phyloP scores from a whole-genome alignment of 2,329 filamentous ascomycete genomes.

The Sordariomycetes sp. region DNA sequence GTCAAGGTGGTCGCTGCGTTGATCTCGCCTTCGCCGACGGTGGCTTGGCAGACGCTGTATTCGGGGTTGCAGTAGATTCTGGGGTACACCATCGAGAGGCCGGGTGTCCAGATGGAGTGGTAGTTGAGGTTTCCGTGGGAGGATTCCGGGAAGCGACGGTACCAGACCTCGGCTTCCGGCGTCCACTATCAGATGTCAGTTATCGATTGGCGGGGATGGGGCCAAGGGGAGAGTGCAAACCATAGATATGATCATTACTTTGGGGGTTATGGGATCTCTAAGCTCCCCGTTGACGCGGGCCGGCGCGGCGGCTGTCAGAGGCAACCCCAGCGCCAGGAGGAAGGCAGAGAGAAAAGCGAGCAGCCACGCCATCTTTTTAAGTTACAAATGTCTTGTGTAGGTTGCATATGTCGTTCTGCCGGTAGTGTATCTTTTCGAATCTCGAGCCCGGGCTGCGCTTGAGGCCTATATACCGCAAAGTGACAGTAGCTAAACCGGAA shows the following conservation, averaged over 20 bases:
- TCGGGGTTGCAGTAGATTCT: slow-evolving; percentile 54
- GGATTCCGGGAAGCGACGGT: slow-evolving; percentile 34
- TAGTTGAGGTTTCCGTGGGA: slow-evolving; percentile 45
- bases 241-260: slow-evolving; percentile 55
- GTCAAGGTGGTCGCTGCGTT: slow-evolving; percentile 62
- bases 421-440: too few relatives aligned
- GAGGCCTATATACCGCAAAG: too few relatives aligned
- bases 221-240: too few relatives aligned
- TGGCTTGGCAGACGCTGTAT: slow-evolving; percentile 57
- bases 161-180: slow-evolving; percentile 55
- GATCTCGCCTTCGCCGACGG: slow-evolving; percentile 62
- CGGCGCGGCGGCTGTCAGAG: too few relatives aligned
- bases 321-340: background rate
- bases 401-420: too few relatives aligned
- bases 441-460: too few relatives aligned
- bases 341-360: slow-evolving; percentile 1
- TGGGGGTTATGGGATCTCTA: slow-evolving; percentile 36
- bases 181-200: slow-evolving; percentile 38
- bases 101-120: slow-evolving; percentile 48
- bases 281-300: too few relatives aligned
- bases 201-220: slow-evolving; percentile 25
- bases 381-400: too few relatives aligned
- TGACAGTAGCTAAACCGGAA: too few relatives aligned
- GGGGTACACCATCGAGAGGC: slow-evolving; percentile 57
- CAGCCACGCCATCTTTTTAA: too few relatives aligned